Conservation (phyloP, 495 filamentous ascomycete genomes). For the Haplographium delicatum region DNA sequence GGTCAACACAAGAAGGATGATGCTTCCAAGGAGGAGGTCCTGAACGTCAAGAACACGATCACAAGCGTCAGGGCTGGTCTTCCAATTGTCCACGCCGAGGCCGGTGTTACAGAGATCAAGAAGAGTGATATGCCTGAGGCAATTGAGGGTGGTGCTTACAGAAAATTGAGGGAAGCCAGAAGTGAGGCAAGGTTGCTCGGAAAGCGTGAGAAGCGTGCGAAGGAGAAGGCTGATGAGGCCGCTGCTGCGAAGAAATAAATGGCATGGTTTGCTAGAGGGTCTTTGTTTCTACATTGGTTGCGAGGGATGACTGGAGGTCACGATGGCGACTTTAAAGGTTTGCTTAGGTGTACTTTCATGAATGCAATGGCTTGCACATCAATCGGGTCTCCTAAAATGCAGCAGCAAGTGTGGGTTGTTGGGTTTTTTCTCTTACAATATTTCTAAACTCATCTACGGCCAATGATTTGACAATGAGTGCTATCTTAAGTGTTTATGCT, state of each 20-base stretch:
- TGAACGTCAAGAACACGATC: conserved; percentile 63
- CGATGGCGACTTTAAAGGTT: conserved; percentile 22
- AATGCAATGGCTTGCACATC: conserved; percentile 27
- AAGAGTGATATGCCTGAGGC: conserved; percentile 71
- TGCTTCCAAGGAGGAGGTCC: conserved; percentile 80
- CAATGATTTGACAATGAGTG: too few species aligned
- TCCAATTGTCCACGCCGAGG: conserved; percentile 63
- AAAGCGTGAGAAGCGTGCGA: conserved; percentile 85
- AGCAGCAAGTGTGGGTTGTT: neutral
- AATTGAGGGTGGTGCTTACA: conserved; percentile 76
- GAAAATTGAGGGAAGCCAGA: conserved; percentile 77
- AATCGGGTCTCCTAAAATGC: conserved; percentile 1
- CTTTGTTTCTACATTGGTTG: conserved; percentile 20
- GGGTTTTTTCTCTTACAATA: too few species aligned
- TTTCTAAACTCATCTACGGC: too few species aligned
- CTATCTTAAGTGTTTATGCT: too few species aligned
- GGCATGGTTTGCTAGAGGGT: conserved; percentile 19
- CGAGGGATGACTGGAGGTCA: conserved; percentile 22
- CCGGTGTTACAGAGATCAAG: conserved; percentile 70
- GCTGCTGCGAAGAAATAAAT: conserved; percentile 75
- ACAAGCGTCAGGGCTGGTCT: conserved; percentile 51
- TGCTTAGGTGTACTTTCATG: conserved; percentile 31
- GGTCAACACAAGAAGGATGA: conserved; percentile 89
- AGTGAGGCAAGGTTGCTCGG: conserved; percentile 77
- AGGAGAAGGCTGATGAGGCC: conserved; percentile 88